Conservation (phyloP, 768 basidiomycete genomes). For the Leccinum imitatum region DNA sequence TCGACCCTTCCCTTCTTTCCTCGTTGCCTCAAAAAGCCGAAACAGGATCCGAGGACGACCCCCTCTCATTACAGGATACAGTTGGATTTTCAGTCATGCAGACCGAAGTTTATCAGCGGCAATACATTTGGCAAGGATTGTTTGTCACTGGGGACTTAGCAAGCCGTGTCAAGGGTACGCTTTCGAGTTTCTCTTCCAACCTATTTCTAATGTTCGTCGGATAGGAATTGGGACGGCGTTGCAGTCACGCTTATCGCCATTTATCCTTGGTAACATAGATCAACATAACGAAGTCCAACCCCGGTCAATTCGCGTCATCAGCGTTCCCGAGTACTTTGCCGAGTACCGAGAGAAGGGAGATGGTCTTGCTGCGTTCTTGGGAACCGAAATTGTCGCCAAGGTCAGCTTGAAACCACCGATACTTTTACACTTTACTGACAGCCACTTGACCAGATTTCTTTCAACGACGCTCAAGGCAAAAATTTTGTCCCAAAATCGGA, state of each 20-base stretch:
- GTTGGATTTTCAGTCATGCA: slow-evolving; percentile 62
- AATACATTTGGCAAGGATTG: slow-evolving; percentile 74
- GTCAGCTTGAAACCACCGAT: slow-evolving; percentile 36
- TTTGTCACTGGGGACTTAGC: slow-evolving; percentile 81
- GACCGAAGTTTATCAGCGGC: slow-evolving; percentile 63
- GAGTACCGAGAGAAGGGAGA: slow-evolving; percentile 88
- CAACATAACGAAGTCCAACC: slow-evolving; percentile 71
- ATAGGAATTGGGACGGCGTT: slow-evolving; percentile 66
- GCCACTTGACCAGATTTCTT: slow-evolving; percentile 54
- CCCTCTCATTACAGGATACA: slow-evolving; percentile 60
- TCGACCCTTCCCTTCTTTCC: slow-evolving; percentile 63
- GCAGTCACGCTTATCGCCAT: slow-evolving; percentile 68
- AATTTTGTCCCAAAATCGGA: slow-evolving; percentile 81
- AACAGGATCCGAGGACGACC: slow-evolving; percentile 18
- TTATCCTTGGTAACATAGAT: slow-evolving; percentile 58
- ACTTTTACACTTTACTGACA: slow-evolving; percentile 3
- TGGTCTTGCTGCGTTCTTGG: slow-evolving; percentile 77
- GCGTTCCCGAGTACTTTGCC: slow-evolving; percentile 86
- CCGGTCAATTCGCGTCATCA: slow-evolving; percentile 58
- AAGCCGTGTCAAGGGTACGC: slow-evolving; percentile 65
- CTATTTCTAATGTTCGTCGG: slow-evolving; percentile 1
- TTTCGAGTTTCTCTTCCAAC: background rate
- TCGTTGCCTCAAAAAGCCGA: slow-evolving; percentile 32
- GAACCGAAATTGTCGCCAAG: slow-evolving; percentile 83
- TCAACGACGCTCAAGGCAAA: slow-evolving; percentile 63